Percentiles rank a stretch among this genome's conserved stretches.
Conservation (phyloP, 371 early-diverging fungal species). For the Rhizopus delemar region DNA sequence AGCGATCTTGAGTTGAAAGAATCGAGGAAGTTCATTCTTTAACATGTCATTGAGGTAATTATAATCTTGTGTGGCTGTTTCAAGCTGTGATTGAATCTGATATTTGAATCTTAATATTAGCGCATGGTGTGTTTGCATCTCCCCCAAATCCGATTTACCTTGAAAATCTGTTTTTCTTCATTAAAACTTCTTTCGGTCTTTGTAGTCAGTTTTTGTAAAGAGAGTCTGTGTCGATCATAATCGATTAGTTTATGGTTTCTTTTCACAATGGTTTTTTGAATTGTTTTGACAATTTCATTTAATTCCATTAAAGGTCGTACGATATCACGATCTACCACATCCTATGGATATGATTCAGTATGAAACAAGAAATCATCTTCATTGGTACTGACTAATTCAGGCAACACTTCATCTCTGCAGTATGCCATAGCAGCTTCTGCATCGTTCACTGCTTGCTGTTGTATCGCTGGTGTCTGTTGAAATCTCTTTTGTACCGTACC, state of each 20-base stretch:
- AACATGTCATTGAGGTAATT: slow-evolving; percentile 66
- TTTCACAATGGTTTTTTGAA: slow-evolving; percentile 76
- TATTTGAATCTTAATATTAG: neutral
- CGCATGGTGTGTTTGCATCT: neutral
- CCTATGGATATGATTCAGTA: slow-evolving; percentile 32
- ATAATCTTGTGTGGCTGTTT: slow-evolving; percentile 74
- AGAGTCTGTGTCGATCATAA: slow-evolving; percentile 76
- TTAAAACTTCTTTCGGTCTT: slow-evolving; percentile 66
- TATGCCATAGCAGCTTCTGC: slow-evolving; percentile 57
- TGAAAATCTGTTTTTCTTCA: slow-evolving; percentile 75
- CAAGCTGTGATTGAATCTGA: slow-evolving; percentile 59
- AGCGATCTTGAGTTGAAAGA: slow-evolving; percentile 54
- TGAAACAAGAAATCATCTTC: neutral
- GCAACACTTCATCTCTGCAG: slow-evolving; percentile 57
- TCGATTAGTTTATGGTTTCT: slow-evolving; percentile 82
- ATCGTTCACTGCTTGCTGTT: slow-evolving; percentile 60
- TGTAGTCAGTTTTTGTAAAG: slow-evolving; percentile 66
- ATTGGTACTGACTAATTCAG: slow-evolving; percentile 55
- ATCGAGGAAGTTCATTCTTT: slow-evolving; percentile 65
- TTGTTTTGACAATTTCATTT: slow-evolving; percentile 62
- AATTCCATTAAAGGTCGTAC: slow-evolving; percentile 71
- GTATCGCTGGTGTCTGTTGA: slow-evolving; percentile 45
- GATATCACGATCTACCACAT: slow-evolving; percentile 71
- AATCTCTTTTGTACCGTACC: slow-evolving; percentile 39
- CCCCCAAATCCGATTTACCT: slow-evolving; percentile 37